Evolutionary conservation across 768 basidiomycete species (phyloP).

Genomic region (Termitomyces sp.): DNA sequence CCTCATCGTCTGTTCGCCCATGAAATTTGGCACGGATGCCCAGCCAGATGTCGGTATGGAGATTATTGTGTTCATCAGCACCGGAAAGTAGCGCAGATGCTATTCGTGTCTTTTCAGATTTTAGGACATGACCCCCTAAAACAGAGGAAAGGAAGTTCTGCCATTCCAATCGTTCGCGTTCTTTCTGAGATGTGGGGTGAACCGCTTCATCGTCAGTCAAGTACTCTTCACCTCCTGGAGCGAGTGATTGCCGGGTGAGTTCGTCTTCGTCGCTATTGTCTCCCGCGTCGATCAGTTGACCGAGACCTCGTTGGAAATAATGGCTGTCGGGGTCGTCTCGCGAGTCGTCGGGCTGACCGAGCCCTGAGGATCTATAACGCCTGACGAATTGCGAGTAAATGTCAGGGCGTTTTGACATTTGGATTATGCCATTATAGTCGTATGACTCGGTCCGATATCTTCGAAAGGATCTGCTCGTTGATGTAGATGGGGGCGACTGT

Average conservation of each 20-base stretch:
- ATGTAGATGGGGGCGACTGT: constrained; percentile 28
- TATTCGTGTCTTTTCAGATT: constrained; percentile 92
- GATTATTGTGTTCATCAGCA: constrained; percentile 64
- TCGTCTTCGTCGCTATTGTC: constrained; percentile 81
- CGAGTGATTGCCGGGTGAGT: constrained; percentile 37
- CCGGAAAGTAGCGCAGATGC: constrained; percentile 72
- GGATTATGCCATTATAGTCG: constrained; percentile 8
- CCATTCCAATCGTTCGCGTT: constrained; percentile 89
- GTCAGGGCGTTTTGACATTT: constrained; percentile 40
- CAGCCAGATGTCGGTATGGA: constrained; percentile 78
- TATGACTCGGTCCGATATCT: constrained; percentile 22
- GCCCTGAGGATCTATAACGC: constrained; percentile 62
- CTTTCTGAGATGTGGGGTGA: constrained; percentile 66
- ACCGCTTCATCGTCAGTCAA: constrained; percentile 60
- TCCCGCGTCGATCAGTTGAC: constrained; percentile 62
- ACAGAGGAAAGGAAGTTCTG: constrained; percentile 94
- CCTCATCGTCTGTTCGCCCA: constrained; percentile 77
- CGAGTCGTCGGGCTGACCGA: constrained; percentile 62
- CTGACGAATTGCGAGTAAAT: constrained; percentile 80
- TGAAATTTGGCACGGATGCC: constrained; percentile 86
- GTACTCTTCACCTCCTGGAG: constrained; percentile 45
- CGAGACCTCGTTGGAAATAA: constrained; percentile 71
- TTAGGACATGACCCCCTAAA: constrained; percentile 89
- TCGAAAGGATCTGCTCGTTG: constrained; percentile 23
- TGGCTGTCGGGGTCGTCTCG: constrained; percentile 81